A percentile compares a stretch with the other conserved stretches of the same genome.
These are phyloP conservation scores for Oryza glumipatula DNA, from an alignment of 176 grass and related monocot species.

Conservation along the genomic window DNA sequence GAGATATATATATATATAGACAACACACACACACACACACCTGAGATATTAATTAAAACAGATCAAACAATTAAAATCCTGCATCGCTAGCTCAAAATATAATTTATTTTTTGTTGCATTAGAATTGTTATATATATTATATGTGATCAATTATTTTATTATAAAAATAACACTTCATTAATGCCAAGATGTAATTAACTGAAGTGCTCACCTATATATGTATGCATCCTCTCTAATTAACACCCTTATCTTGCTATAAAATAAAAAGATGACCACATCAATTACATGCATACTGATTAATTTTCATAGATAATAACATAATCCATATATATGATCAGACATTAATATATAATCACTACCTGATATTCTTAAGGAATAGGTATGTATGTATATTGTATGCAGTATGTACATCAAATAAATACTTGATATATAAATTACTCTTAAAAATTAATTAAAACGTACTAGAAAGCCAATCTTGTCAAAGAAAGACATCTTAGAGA, in stretches of 20 bases:
- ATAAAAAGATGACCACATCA: no score
- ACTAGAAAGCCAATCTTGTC: conserved; percentile 65
- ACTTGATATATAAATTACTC: not conserved
- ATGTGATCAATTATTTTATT: not conserved
- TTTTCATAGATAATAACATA: no score
- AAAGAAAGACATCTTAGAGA: conserved; percentile 51
- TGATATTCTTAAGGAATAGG: no score
- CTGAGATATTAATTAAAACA: not conserved
- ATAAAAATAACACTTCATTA: not conserved
- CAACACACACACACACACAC: no score
- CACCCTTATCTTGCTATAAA: no score
- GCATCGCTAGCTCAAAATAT: conserved; percentile 10
- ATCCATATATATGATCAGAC: no score
- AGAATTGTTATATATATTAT: not conserved
- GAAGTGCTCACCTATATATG: no score
- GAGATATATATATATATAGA: not conserved
- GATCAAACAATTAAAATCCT: conserved; percentile 8
- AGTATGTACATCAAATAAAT: not conserved
- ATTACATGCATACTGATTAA: no score
- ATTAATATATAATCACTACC: no score
- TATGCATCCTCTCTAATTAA: no score
- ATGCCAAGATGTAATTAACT: not conserved
- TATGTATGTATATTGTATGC: no score
- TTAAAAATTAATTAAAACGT: conserved; percentile 23
- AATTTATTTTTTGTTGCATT: conserved; percentile 7